Evolutionary conservation across 2,329 filamentous ascomycete species (phyloP).

Genomic region (Hypocreales sp.): DNA sequence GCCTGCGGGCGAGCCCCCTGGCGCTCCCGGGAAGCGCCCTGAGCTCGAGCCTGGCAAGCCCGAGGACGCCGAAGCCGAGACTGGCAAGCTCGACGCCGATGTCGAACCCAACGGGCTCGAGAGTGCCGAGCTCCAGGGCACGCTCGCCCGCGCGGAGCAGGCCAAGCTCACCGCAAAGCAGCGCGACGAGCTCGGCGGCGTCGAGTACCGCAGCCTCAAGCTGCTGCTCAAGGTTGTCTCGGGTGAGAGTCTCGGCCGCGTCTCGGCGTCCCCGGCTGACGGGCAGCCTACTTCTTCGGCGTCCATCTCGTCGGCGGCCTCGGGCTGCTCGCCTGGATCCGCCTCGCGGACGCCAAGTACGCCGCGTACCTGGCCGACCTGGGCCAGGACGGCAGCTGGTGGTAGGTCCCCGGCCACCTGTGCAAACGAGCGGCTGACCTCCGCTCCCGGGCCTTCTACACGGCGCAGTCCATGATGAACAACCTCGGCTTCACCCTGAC

Average conservation of each 20-base stretch:
- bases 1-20: no score
- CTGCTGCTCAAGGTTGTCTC: slow-evolving; percentile 29
- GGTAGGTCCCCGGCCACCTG: slow-evolving; percentile 23
- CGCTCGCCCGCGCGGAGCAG: no score
- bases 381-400: slow-evolving; percentile 28
- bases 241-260: slow-evolving; percentile 12
- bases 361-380: slow-evolving; percentile 19
- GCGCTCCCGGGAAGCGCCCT: no score
- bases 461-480: slow-evolving; percentile 32
- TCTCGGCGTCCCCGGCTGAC: not conserved
- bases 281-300: slow-evolving; percentile 26
- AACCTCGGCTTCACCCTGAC: slow-evolving; percentile 40
- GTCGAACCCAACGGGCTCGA: no score
- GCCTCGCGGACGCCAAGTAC: slow-evolving; percentile 22
- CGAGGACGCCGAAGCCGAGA: no score
- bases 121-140: no score
- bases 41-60: no score
- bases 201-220: slow-evolving; percentile 34
- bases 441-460: slow-evolving; percentile 26
- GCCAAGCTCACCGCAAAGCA: no score
- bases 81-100: no score
- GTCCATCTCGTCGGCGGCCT: slow-evolving; percentile 30
- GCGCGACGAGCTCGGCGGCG: slow-evolving; percentile 30
- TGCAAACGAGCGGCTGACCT: no score
- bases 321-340: slow-evolving; percentile 31